Evolutionary conservation across 129 eudicot genomes (phyloP), one percentile per base, ranked within the genome.

Genomic region (Smallanthus sonchifolius): DNA sequence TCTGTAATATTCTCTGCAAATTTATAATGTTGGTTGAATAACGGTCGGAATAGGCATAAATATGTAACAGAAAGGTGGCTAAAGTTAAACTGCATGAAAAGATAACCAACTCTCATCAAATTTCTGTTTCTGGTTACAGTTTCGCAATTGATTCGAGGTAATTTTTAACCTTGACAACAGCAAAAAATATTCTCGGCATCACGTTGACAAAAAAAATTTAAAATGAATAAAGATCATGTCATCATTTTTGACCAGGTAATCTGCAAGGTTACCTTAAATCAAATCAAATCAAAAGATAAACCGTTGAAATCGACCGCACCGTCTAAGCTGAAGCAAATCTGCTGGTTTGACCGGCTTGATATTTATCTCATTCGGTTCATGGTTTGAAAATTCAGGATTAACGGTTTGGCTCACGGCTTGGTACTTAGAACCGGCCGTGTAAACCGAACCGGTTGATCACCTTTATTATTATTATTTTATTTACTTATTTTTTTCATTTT

Each of bases 1-100:
- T 61, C 82, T 70, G 57, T 78, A 78, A 62, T 78, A 78, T 61
- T 78, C 82, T 62, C 82, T 78, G 82, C 77, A 78, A 60, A 36
- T 52, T 42, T 32, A 6, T 39, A 19, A 17, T 0, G 38, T 13
- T 4, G 11, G 17, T 43, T 55, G 59, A 34, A 56, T 38, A 52
- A 70, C 20, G 14, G 38, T n/a, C 28, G 5, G 9, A 45, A 10
- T 38, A 10, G 44, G 20, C 20, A 32, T 66, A 44, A 9, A 24
- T 69, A 70, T 48, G 44, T 34, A 16, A 32, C 32, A n/a, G 24
- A 61, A 61, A 61, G 43, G 19, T 6, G 24, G 13, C 30, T 24
- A 24, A 24, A 17, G 15, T 3, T 57, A 28, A 30, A 11, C 7
- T 7, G 62, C 59, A 51, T 51, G 8, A 51, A 55, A 20, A 19